Evolutionary conservation across 2,329 filamentous ascomycete genomes (phyloP), one percentile per base, ranked within the genome.

Genomic region (Aspergillus sp.): DNA sequence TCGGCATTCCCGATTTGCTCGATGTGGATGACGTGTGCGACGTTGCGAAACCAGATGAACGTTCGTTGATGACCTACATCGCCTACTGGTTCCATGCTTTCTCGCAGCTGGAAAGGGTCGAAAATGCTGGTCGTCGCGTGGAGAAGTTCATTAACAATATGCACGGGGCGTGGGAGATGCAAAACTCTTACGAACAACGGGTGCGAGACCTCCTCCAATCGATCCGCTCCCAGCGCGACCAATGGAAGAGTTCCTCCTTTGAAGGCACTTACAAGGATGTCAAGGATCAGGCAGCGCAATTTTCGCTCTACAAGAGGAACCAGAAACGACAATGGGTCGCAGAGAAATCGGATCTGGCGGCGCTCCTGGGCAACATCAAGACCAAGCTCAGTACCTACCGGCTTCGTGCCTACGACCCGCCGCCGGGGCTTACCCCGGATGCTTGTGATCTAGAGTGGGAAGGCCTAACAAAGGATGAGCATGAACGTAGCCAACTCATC

Each of bases 41-140:
- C 65, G 91, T 98, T 29, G 80, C 89, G 27, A 94, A 93, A 71
- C 93, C 93, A 27, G 93, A 98, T 65, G 93, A 98, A 70, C 84
- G 88, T 58, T 94, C 87, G 66, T 77, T 98, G 64, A 98, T 98
- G 93, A 98, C 93, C 1, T 98, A 98, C 68, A 98, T 98, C 59
- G 93, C 93, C 54, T 98, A 98, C 74, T 98, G 93, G 93, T 98
- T 98, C 78, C 93, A 98, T 65, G 93, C 93, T 58, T 98, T 98
- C 67, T 97, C 91, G 29, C 91, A 97, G 63, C 94, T 98, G 83
- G 93, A 98, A 72, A 86, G 91, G 65, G 93, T 98, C 6, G 93
- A 98, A 69, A 98, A 98, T 64, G 93, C 93, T 3, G 93, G 93
- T 4, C 81, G 93, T 51, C 81, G 93, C 56, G 93, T 98, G 4